Evolutionary conservation across 192 early-diverging fungal species (phyloP).

Genomic region (Rhizoclosmatium globosum): DNA sequence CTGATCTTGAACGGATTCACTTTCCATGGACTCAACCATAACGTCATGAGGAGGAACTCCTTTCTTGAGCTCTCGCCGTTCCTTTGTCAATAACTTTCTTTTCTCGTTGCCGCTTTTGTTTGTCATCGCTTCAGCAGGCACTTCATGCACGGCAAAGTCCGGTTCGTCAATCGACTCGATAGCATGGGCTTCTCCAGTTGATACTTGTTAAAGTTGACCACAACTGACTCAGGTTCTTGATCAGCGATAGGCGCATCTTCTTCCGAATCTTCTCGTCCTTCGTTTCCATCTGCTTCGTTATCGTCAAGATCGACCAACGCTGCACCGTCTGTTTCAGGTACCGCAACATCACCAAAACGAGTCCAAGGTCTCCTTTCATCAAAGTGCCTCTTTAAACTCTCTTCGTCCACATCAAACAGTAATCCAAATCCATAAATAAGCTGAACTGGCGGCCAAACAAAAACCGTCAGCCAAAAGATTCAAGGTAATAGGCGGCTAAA

Average conservation of each 20-base stretch:
- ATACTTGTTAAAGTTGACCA: conserved; percentile 4
- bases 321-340: conserved; percentile 42
- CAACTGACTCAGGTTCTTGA: background rate
- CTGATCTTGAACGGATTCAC: too few relatives aligned
- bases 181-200: background rate
- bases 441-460: conserved; percentile 91
- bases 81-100: too few relatives aligned
- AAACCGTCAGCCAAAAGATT: too few relatives aligned
- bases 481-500: too few relatives aligned
- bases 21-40: too few relatives aligned
- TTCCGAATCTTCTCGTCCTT: conserved; percentile 40
- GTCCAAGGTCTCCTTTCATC: conserved; percentile 69
- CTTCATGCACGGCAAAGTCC: too few relatives aligned
- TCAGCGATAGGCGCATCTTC: background rate
- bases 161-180: too few relatives aligned
- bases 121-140: too few relatives aligned
- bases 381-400: conserved; percentile 72
- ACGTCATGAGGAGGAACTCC: too few relatives aligned
- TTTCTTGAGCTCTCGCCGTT: too few relatives aligned
- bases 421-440: conserved; percentile 97
- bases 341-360: conserved; percentile 34
- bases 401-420: conserved; percentile 89
- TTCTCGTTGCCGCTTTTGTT: too few relatives aligned
- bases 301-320: conserved; percentile 62
- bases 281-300: conserved; percentile 24